Conservation (phyloP, 257 asterid species). For the Linaria vulgaris region DNA sequence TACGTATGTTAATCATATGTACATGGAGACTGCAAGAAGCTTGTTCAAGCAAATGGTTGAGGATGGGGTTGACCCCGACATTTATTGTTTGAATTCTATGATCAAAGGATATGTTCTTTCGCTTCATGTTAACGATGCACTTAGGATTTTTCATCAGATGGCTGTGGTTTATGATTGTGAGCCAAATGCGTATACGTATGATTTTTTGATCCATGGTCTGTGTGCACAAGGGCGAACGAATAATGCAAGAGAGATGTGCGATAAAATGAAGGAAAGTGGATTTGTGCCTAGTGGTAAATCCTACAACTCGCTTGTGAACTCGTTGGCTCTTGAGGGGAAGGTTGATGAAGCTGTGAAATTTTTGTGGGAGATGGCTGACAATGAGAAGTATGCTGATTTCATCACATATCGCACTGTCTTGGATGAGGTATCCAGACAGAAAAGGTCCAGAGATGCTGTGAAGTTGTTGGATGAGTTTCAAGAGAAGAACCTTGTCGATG, state of each 20-base stretch:
- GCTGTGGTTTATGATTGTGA: conserved; percentile 62
- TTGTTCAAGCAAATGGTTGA: conserved; percentile 83
- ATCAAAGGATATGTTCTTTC: conserved; percentile 94
- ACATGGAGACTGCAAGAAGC: conserved; percentile 71
- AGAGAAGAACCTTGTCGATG: conserved; percentile 53
- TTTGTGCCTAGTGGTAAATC: conserved; percentile 77
- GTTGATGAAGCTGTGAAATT: conserved; percentile 73
- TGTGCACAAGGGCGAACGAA: conserved; percentile 83
- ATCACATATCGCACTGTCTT: conserved; percentile 71
- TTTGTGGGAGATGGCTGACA: conserved; percentile 75
- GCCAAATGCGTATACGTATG: conserved; percentile 74
- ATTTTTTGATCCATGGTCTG: conserved; percentile 84
- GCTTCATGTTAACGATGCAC: conserved; percentile 88
- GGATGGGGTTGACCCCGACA: conserved; percentile 87
- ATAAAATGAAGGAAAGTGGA: conserved; percentile 71
- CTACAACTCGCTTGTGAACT: conserved; percentile 76
- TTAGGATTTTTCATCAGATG: conserved; percentile 88
- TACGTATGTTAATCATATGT: conserved; percentile 70
- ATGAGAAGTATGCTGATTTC: conserved; percentile 55
- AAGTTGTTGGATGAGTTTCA: conserved; percentile 55
- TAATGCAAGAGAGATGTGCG: conserved; percentile 73
- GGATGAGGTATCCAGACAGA: conserved; percentile 68
- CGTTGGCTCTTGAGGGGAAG: conserved; percentile 82
- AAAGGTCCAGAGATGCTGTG: conserved; percentile 46
- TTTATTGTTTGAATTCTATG: conserved; percentile 74